Evolutionary conservation across 2,329 filamentous ascomycete species (phyloP).

Genomic region (Trichoderma citrinoviride): DNA sequence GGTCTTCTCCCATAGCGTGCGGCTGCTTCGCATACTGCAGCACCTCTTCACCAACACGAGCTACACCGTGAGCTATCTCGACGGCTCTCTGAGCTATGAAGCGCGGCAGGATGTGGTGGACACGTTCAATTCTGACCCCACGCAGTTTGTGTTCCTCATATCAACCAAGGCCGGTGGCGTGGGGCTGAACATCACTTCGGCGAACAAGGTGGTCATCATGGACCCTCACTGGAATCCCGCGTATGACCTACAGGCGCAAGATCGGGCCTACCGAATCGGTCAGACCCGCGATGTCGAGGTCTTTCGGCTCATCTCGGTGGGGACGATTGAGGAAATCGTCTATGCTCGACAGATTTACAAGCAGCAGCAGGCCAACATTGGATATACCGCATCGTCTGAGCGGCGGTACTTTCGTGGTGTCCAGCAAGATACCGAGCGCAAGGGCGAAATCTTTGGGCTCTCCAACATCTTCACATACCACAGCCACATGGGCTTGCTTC

Average conservation of each 20-base stretch:
- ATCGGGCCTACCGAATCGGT: constrained; percentile 92
- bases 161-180: constrained; percentile 91
- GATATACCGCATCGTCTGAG: constrained; percentile 88
- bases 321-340: constrained; percentile 95
- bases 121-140: constrained; percentile 84
- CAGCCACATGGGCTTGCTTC: constrained; percentile 72
- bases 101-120: constrained; percentile 81
- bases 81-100: constrained; percentile 78
- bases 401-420: constrained; percentile 94
- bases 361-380: constrained; percentile 97
- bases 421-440: constrained; percentile 75
- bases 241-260: constrained; percentile 92
- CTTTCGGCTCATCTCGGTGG: constrained; percentile 83
- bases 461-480: constrained; percentile 83
- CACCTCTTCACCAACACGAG: constrained; percentile 82
- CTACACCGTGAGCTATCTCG: constrained; percentile 88
- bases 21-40: constrained; percentile 77
- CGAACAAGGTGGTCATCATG: constrained; percentile 96
- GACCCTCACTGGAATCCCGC: constrained; percentile 98
- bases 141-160: constrained; percentile 92
- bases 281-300: constrained; percentile 93
- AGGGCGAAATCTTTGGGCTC: constrained; percentile 92
- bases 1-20: constrained; percentile 90
- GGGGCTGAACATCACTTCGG: constrained; percentile 92
- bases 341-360: constrained; percentile 98